Evolutionary conservation across 148 eudicot species (phyloP), one percentile per base, ranked within the genome.

Genomic region (Talinum fruticosum): DNA sequence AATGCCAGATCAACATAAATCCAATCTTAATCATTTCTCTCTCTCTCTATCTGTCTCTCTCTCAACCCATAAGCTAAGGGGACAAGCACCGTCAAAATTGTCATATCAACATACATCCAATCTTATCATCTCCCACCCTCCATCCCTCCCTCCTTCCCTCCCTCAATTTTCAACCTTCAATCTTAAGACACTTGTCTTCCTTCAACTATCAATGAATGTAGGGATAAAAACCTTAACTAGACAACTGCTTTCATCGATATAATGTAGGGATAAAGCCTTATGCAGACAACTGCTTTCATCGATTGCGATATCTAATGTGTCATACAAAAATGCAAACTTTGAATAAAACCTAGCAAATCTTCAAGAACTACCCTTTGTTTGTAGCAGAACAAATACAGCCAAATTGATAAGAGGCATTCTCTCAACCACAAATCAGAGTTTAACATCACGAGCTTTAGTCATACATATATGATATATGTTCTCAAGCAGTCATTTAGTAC

Each of bases 371-470:
- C 0, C 34, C 10, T 14, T 19, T n/a, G n/a, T 28, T 24, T 29
- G 14, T 32, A 15, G 14, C 61, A 41, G 32, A 44, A 41, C 5
- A 61, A 61, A 8, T 61, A 41, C 47, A 69, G 72, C 29, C 13
- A 37, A 36, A 69, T 12, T 69, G 12, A 36, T 16, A 36, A 69
- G 32, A 28, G 21, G 16, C 68, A 28, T 33, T 67, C 37, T 77
- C 74, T 34, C 13, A 62, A 71, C 81, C n/a, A 72, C 69, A 53
- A 70, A 66, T n/a, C 29, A 76, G 23, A 54, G 8, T 5, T 21
- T 18, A 35, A 71, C 59, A 45, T 6, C 16, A 16, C n/a, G 4
- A 26, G 26, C 13, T 61, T n/a, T 36, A 10, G 57, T 57, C 59
- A 61, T 2, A 45, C 26, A 32, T 35, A 23, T n/a, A n/a, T n/a